These are phyloP conservation scores for Tetrapisispora phaffii DNA, from an alignment of 805 yeast genomes.

Conservation along the genomic window DNA sequence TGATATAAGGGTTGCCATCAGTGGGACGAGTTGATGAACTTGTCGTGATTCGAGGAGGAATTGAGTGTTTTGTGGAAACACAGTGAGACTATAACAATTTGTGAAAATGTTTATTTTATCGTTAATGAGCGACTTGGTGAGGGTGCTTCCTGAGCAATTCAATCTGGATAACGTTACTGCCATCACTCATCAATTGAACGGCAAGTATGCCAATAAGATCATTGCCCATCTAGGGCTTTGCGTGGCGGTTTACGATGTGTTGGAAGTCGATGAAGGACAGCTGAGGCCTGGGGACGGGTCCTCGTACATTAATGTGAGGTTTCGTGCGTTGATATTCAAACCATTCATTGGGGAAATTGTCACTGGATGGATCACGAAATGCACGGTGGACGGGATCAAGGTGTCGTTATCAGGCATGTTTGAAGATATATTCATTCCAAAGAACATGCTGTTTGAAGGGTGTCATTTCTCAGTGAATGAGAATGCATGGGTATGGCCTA, in stretches of 20 bases:
- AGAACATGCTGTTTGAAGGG: conserved; percentile 67
- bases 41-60: background rate
- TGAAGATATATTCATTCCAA: conserved; percentile 86
- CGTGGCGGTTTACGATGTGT: conserved; percentile 73
- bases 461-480: conserved; percentile 61
- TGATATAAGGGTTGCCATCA: too few species aligned
- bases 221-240: conserved; percentile 79
- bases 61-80: too few species aligned
- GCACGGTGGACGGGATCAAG: conserved; percentile 80
- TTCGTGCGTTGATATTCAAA: conserved; percentile 73
- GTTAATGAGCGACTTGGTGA: conserved; percentile 69
- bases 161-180: conserved; percentile 62
- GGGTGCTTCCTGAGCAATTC: conserved; percentile 82
- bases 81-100: too few species aligned
- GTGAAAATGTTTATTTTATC: conserved; percentile 92
- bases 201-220: conserved; percentile 78
- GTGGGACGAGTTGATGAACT: too few species aligned
- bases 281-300: conserved; percentile 94
- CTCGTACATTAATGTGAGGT: conserved; percentile 61
- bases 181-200: conserved; percentile 68
- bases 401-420: conserved; percentile 63
- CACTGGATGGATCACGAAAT: conserved; percentile 86
- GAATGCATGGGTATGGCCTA: conserved; percentile 93
- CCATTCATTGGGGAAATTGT: conserved; percentile 92
- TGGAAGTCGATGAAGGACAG: conserved; percentile 77